Evolutionary conservation across 2,329 filamentous ascomycete species (phyloP).

Genomic region (Acrodontium crateriforme): DNA sequence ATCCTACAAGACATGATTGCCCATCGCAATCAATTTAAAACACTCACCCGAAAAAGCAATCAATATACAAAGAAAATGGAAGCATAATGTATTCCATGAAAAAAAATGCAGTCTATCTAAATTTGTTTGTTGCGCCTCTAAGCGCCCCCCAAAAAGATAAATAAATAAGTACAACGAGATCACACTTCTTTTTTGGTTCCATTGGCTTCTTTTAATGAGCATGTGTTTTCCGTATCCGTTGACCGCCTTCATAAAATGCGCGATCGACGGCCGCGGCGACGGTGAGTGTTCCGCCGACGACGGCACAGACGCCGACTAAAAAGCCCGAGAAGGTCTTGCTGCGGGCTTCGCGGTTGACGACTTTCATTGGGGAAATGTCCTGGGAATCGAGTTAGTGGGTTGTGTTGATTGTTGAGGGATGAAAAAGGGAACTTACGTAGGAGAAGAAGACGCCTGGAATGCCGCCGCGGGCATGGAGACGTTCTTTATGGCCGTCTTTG

Average conservation of each 20-base stretch:
- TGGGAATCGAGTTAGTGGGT: conserved; percentile 26
- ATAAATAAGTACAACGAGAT: too few relatives aligned
- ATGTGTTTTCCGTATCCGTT: conserved; percentile 77
- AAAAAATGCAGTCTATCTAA: too few relatives aligned
- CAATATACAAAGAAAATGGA: too few relatives aligned
- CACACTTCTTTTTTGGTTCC: too few relatives aligned
- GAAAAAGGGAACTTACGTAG: conserved; percentile 52
- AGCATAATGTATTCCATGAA: too few relatives aligned
- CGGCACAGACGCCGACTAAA: conserved; percentile 83
- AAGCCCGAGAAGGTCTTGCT: conserved; percentile 85
- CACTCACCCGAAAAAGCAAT: too few relatives aligned
- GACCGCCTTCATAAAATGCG: conserved; percentile 75
- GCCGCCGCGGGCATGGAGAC: conserved; percentile 74
- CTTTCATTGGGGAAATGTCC: conserved; percentile 99
- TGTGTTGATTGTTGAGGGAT: neutral
- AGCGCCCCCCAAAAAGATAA: too few relatives aligned
- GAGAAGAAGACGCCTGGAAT: conserved; percentile 98
- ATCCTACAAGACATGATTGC: too few relatives aligned
- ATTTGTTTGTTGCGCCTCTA: too few relatives aligned
- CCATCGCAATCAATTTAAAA: too few relatives aligned
- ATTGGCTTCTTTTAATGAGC: conserved; percentile 28
- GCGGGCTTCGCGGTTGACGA: conserved; percentile 87
- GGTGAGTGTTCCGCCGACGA: conserved; percentile 87
- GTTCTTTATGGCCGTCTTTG: conserved; percentile 81
- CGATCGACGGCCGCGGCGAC: conserved; percentile 90